A percentile compares a stretch with the other conserved stretches of the same genome.
phyloP scores from a whole-genome alignment of 179 eudicot genomes.

The Beta lomatogona region DNA sequence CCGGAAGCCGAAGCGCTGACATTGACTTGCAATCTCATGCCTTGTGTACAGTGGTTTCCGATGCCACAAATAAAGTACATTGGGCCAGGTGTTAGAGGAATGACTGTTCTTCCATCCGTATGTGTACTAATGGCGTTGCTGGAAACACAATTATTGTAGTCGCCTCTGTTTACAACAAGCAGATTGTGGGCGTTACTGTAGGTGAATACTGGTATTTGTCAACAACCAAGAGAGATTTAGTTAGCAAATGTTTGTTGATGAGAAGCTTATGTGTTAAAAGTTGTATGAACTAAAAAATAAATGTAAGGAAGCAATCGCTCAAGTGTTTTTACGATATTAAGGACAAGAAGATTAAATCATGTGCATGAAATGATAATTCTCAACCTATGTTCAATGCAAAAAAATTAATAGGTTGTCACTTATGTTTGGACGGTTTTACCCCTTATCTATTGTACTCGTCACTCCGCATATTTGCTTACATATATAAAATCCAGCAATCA shows the following conservation, averaged over 20 bases:
- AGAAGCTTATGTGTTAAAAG: no score
- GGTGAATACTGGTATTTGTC: slow-evolving; percentile 30
- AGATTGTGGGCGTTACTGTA: slow-evolving; percentile 32
- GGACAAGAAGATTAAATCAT: no score
- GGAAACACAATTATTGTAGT: slow-evolving; percentile 30
- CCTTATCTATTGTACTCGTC: no score
- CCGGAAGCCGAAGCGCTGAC: slow-evolving; percentile 17
- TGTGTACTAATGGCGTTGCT: slow-evolving; percentile 21
- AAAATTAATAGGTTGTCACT: no score
- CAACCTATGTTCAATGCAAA: no score
- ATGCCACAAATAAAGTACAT: slow-evolving; percentile 41
- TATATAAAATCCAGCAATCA: no score
- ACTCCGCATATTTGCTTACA: no score
- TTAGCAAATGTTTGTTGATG: neutral
- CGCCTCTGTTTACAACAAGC: slow-evolving; percentile 30
- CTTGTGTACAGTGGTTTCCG: slow-evolving; percentile 30
- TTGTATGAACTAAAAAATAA: no score
- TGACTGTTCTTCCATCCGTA: slow-evolving; percentile 12
- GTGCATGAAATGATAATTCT: no score
- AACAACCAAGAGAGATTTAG: neutral
- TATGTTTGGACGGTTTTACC: no score
- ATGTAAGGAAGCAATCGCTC: no score
- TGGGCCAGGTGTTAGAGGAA: slow-evolving; percentile 32
- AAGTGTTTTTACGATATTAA: no score
- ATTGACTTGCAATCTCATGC: slow-evolving; percentile 44